Evolutionary conservation across 352 stramenopile genomes (phyloP).

Genomic region (Pythium biforme): DNA sequence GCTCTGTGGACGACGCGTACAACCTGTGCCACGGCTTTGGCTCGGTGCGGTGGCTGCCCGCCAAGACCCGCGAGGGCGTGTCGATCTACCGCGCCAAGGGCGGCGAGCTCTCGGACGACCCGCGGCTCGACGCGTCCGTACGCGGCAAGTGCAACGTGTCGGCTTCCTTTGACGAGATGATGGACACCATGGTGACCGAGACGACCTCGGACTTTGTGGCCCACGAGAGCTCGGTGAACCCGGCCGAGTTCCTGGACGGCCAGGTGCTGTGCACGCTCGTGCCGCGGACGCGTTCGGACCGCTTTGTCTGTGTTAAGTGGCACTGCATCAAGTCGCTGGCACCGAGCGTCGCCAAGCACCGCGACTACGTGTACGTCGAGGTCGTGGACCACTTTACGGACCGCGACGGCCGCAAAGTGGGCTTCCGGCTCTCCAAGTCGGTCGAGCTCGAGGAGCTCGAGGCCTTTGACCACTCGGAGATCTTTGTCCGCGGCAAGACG

Average conservation of each 20-base stretch:
- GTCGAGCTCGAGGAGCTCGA: slow-evolving; percentile 61
- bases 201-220: slow-evolving; percentile 59
- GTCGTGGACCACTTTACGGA: slow-evolving; percentile 79
- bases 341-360: slow-evolving; percentile 68
- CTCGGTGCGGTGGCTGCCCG: slow-evolving; percentile 66
- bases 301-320: slow-evolving; percentile 83
- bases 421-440: slow-evolving; percentile 74
- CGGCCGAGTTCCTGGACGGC: slow-evolving; percentile 75
- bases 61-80: slow-evolving; percentile 62
- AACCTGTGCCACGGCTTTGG: slow-evolving; percentile 79
- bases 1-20: slow-evolving; percentile 76
- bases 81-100: slow-evolving; percentile 65
- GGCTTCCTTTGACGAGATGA: slow-evolving; percentile 72
- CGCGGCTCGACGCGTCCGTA: slow-evolving; percentile 65
- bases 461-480: slow-evolving; percentile 43
- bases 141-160: slow-evolving; percentile 71
- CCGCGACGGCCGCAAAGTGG: slow-evolving; percentile 54
- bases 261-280: slow-evolving; percentile 74
- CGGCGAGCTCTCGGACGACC: slow-evolving; percentile 45
- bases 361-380: slow-evolving; percentile 85
- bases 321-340: slow-evolving; percentile 73
- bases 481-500: slow-evolving; percentile 74
- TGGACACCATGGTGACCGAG: slow-evolving; percentile 77
- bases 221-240: slow-evolving; percentile 65
- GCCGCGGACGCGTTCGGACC: slow-evolving; percentile 55